Evolutionary conservation across 139 green algal species (phyloP).

Genomic region (Eudorina sp.): DNA sequence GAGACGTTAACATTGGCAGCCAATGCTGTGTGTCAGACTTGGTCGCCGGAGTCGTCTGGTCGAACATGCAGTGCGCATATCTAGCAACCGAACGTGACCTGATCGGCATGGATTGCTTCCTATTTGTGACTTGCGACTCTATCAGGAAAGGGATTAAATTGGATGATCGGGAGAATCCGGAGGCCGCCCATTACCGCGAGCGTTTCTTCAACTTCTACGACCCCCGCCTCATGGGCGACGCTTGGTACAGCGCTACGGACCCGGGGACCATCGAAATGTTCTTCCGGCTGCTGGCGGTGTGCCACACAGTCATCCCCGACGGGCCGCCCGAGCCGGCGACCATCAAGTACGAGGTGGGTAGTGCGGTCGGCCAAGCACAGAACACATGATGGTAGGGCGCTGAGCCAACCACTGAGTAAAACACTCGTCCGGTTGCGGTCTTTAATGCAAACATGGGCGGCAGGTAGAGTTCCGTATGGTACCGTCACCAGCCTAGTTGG

Average conservation of each 20-base stretch:
- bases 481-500: too few species aligned
- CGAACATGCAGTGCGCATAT: not conserved
- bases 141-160: conserved; percentile 56
- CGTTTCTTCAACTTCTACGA: conserved; percentile 91
- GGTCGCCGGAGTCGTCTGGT: not conserved
- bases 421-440: not conserved
- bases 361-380: not conserved
- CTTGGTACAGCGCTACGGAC: conserved; percentile 71
- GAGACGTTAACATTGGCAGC: not conserved
- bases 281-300: conserved; percentile 84
- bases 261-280: conserved; percentile 69
- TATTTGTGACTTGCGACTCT: not conserved
- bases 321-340: conserved; percentile 43
- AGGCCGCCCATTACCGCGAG: conserved; percentile 53
- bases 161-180: conserved; percentile 33
- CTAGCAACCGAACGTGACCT: not conserved
- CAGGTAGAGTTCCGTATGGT: not conserved
- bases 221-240: conserved; percentile 76
- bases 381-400: not conserved
- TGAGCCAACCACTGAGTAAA: not conserved
- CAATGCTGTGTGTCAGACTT: not conserved
- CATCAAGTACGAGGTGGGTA: conserved; percentile 76
- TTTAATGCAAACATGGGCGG: not conserved
- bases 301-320: conserved; percentile 86
- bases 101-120: not conserved